Evolutionary conservation across 1,139 yeast genomes (phyloP), one percentile per base, ranked within the genome.

Genomic region (Trichomonascaceae sp.): DNA sequence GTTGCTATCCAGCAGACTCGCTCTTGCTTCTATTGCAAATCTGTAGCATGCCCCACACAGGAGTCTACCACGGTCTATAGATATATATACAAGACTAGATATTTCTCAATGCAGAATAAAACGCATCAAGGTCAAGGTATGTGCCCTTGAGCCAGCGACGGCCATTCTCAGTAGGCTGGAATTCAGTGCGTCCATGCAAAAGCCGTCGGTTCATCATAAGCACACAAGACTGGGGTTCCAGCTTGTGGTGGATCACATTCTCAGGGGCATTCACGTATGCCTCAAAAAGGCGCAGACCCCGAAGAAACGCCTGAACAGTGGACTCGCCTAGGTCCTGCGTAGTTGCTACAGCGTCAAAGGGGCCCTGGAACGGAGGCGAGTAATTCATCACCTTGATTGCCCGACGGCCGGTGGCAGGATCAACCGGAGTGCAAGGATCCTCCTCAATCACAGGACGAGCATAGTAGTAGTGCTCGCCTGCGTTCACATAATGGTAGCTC

Each of bases 281-380:
- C 46, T 80, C 93, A 52, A 81, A 81, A 17, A 64, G 39, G 28
- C 60, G 53, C 37, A 75, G 53, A 0, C 89, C 89, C 36, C 82
- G 56, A 17, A 71, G 46, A 51, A 77, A 77, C 35, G 70, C 75
- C 13, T 62, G 59, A 41, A 74, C 67, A n/a, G 41, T 40, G 15
- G 34, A 17, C 16, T 57, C 46, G 26, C 43, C 30, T 3, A 39
- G 34, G 15, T 42, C 53, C 11, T 20, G 23, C n/a, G 39, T 43
- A 3, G 52, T 41, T 2, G 49, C 47, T 38, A 42, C 43, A 33
- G 43, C 57, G 29, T 77, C 85, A 41, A 74, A 71, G 0, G 92
- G 92, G 0, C 84, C 92, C 49, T 81, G 93, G 60, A 79, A 81
- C 9, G 92, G 92, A 1, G 93, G 93, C 1, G 92, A 74, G 51